phyloP scores from a whole-genome alignment of 768 basidiomycete genomes.

The Leccinum imitatum region DNA sequence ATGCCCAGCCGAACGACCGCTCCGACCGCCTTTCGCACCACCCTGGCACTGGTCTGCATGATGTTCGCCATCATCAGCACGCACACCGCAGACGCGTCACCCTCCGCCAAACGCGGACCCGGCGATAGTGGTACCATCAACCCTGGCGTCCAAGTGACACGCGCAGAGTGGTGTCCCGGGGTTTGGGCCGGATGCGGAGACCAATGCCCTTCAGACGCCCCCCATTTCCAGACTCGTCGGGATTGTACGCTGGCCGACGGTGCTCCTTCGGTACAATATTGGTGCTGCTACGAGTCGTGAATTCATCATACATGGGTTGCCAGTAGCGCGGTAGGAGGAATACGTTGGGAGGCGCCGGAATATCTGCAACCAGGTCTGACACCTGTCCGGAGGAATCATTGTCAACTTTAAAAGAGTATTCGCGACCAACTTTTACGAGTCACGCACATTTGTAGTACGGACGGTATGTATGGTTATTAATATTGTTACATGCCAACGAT shows the following conservation, averaged over 20 bases:
- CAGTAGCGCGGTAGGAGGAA: neutral
- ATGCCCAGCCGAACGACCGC: neutral
- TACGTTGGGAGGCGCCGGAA: neutral
- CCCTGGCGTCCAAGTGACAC: neutral
- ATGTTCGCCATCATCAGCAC: neutral
- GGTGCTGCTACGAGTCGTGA: conserved; percentile 14
- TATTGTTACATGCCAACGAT: neutral
- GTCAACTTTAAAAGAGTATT: neutral
- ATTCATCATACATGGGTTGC: neutral
- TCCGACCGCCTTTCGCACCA: neutral
- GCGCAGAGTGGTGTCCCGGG: conserved; percentile 11
- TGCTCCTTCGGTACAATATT: conserved; percentile 9
- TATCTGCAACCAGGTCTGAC: neutral
- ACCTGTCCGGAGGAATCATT: neutral
- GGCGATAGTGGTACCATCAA: neutral
- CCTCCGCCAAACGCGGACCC: neutral
- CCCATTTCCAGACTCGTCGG: conserved; percentile 15
- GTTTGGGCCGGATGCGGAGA: conserved; percentile 14
- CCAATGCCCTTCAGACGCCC: conserved; percentile 7
- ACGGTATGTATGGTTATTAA: neutral
- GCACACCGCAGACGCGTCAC: neutral
- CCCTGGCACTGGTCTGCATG: neutral
- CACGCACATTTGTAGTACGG: neutral
- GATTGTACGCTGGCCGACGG: conserved; percentile 6
- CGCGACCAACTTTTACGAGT: neutral